These are phyloP conservation scores for Allium cepa DNA, from an alignment of 106 monocot genomes.

Conservation along the genomic window DNA sequence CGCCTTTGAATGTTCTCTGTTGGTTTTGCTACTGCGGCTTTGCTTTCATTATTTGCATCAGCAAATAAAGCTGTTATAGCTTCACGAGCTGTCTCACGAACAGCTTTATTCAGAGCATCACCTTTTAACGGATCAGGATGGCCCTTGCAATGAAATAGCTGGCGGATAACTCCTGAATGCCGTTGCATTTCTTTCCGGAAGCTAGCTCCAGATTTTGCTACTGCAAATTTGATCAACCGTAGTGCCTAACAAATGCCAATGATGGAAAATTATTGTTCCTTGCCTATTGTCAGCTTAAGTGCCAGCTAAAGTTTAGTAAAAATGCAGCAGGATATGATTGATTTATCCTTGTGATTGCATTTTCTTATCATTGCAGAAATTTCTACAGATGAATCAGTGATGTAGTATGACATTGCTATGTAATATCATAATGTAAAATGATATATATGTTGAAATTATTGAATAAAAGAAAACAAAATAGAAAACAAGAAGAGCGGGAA, in stretches of 20 bases:
- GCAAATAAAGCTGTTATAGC: slow-evolving; percentile 69
- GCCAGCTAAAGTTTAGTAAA: too few relatives aligned
- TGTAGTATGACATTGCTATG: too few relatives aligned
- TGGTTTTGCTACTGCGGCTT: slow-evolving; percentile 22
- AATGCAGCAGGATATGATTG: too few relatives aligned
- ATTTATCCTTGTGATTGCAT: too few relatives aligned
- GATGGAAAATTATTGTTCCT: too few relatives aligned
- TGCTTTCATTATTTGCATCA: slow-evolving; percentile 13
- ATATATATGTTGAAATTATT: too few relatives aligned
- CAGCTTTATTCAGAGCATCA: slow-evolving; percentile 93
- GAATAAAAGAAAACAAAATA: too few relatives aligned
- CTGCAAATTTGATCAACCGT: slow-evolving; percentile 83
- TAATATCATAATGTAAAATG: too few relatives aligned
- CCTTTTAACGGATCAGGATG: slow-evolving; percentile 87
- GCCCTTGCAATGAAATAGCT: slow-evolving; percentile 87
- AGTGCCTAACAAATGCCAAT: slow-evolving; percentile 32
- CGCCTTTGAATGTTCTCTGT: slow-evolving; percentile 55
- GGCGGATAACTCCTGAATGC: slow-evolving; percentile 57
- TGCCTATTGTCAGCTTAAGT: too few relatives aligned
- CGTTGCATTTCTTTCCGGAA: slow-evolving; percentile 95
- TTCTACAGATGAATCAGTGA: too few relatives aligned
- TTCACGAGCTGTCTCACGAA: slow-evolving; percentile 90
- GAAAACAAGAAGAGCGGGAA: too few relatives aligned
- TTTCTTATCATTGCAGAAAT: too few relatives aligned
- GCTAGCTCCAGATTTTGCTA: slow-evolving; percentile 74